A percentile compares a stretch with the other conserved stretches of the same genome.
Evolutionary conservation across 192 early-diverging fungal genomes (phyloP).

Genomic region (Backusella sp.): DNA sequence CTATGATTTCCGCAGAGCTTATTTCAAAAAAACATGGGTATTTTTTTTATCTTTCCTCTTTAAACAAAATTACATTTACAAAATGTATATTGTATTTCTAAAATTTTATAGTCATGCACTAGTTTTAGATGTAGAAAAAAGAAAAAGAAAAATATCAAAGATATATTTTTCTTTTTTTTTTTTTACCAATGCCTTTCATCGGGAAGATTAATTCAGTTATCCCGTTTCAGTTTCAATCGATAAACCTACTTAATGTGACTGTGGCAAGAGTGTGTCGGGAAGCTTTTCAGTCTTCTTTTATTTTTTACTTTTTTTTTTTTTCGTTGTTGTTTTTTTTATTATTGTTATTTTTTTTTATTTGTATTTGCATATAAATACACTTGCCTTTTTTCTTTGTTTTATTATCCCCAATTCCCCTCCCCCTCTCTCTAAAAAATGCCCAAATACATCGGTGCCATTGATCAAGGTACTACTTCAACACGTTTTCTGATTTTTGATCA

Average conservation of each 20-base stretch:
- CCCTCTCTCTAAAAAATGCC: constrained; percentile 14
- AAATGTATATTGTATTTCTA: neutral
- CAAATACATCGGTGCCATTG: constrained; percentile 78
- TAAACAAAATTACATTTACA: neutral
- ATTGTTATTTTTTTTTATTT: neutral
- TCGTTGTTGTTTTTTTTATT: neutral
- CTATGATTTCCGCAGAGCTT: neutral
- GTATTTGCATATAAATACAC: neutral
- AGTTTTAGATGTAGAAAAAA: neutral
- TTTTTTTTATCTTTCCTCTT: neutral
- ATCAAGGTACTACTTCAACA: constrained; percentile 91
- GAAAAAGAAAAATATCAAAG: neutral
- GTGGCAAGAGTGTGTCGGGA: constrained; percentile 1
- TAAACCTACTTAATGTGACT: neutral
- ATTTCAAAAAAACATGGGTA: neutral
- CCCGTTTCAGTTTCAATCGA: constrained; percentile 10
- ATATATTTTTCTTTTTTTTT: neutral
- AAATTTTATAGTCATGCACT: neutral
- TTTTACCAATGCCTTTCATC: neutral
- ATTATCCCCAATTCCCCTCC: neutral
- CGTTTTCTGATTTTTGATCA: constrained; percentile 91
- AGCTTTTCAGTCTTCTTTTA: constrained; percentile 5
- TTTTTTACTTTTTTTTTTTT: neutral
- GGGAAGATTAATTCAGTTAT: constrained; percentile 6
- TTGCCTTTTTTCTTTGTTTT: neutral